Percentiles rank a stretch among this genome's conserved stretches.
Conservation (phyloP, 2,329 filamentous ascomycete genomes). For the Intubia oerlemansii region DNA sequence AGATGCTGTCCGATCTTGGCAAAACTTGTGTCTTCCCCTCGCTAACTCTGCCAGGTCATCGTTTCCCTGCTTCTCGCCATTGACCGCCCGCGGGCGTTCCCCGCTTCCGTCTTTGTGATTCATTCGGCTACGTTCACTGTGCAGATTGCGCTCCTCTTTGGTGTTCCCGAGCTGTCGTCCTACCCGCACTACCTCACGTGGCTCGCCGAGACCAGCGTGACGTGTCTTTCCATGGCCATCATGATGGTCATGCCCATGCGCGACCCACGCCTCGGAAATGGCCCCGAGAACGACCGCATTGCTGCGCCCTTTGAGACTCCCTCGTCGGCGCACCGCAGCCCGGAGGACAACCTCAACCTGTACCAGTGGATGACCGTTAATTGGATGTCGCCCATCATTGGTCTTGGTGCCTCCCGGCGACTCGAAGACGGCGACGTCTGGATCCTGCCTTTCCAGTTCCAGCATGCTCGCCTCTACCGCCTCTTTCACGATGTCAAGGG, state of each 20-base stretch:
- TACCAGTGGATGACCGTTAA: slow-evolving; percentile 74
- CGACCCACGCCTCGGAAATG: slow-evolving; percentile 27
- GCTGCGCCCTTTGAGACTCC: slow-evolving; percentile 31
- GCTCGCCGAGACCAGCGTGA: slow-evolving; percentile 16
- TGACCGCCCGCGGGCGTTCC: slow-evolving; percentile 12
- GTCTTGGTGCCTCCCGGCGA: slow-evolving; percentile 38
- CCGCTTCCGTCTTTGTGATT: slow-evolving; percentile 11
- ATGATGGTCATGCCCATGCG: slow-evolving; percentile 52
- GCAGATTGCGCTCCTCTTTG: slow-evolving; percentile 12
- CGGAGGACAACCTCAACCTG: slow-evolving; percentile 59
- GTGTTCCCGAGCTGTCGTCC: slow-evolving; percentile 13
- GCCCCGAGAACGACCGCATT: slow-evolving; percentile 23
- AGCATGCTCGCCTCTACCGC: slow-evolving; percentile 54
- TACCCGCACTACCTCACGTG: slow-evolving; percentile 9
- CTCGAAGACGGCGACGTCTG: slow-evolving; percentile 66
- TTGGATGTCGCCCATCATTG: slow-evolving; percentile 61
- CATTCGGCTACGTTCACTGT: slow-evolving; percentile 14
- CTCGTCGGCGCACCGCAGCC: slow-evolving; percentile 38
- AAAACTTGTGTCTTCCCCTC: not conserved
- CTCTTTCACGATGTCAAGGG: slow-evolving; percentile 54
- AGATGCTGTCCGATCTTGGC: not conserved
- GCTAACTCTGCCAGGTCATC: slow-evolving; percentile 2
- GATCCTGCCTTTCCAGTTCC: slow-evolving; percentile 60
- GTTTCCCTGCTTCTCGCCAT: slow-evolving; percentile 10
- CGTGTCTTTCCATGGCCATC: slow-evolving; percentile 24